Conservation (phyloP, 2,329 filamentous ascomycete genomes). For the Hirsutella rhossiliensis region DNA sequence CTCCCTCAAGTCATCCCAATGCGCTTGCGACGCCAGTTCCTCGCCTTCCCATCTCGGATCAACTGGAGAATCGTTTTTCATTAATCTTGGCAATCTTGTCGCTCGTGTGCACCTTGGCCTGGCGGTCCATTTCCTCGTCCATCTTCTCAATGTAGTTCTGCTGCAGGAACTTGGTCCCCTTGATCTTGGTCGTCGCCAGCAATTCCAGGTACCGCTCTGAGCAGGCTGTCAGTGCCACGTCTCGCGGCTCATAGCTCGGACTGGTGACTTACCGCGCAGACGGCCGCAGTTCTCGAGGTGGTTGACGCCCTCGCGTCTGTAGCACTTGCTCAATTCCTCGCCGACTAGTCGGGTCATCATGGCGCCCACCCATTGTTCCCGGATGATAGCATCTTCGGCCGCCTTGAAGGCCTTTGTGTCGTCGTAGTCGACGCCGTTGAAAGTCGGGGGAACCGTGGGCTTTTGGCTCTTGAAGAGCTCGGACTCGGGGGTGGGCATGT, state of each 20-base stretch:
- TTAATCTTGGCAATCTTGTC: conserved; percentile 27
- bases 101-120: conserved; percentile 25
- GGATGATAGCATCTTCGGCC: conserved; percentile 69
- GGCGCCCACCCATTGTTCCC: conserved; percentile 79
- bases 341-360: conserved; percentile 80
- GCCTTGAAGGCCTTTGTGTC: conserved; percentile 71
- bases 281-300: conserved; percentile 79
- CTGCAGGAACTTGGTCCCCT: conserved; percentile 69
- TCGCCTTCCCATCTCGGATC: neutral
- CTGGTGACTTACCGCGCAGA: conserved; percentile 50
- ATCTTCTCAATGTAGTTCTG: conserved; percentile 58
- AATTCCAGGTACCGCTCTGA: conserved; percentile 70
- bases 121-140: conserved; percentile 25
- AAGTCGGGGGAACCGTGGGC: conserved; percentile 69
- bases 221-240: conserved; percentile 3
- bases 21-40: neutral
- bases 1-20: neutral
- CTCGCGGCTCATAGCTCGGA: neutral
- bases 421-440: conserved; percentile 79
- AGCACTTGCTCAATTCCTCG: conserved; percentile 79
- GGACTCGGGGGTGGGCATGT: conserved; percentile 77
- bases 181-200: conserved; percentile 63
- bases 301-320: conserved; percentile 73
- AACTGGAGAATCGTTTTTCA: conserved; percentile 20
- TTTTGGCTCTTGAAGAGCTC: conserved; percentile 73